These are phyloP conservation scores for Phellopilus nigrolimitatus DNA, from an alignment of 1,284 basidiomycete genomes.

Conservation along the genomic window DNA sequence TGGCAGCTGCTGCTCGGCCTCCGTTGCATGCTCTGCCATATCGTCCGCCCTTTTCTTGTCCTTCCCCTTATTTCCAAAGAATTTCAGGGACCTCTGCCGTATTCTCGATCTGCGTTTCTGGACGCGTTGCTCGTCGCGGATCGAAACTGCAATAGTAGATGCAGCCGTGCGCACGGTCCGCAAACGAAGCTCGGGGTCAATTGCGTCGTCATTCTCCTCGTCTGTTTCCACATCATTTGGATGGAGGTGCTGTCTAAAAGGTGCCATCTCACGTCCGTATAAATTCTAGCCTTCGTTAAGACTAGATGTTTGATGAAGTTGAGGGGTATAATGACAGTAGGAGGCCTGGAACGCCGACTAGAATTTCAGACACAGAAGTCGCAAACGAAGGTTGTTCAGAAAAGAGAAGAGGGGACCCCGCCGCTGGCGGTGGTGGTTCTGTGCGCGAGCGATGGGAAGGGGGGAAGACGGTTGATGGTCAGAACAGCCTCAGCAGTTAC, in stretches of 20 bases:
- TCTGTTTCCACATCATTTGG: constrained; percentile 42
- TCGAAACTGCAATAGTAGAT: constrained; percentile 83
- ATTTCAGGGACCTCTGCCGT: constrained; percentile 40
- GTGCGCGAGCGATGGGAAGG: neutral
- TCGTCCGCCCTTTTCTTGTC: constrained; percentile 44
- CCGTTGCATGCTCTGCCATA: constrained; percentile 24
- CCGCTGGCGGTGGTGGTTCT: neutral
- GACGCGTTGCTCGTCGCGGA: constrained; percentile 70
- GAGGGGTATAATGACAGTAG: neutral
- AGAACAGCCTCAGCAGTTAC: neutral
- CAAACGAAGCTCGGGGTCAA: constrained; percentile 82
- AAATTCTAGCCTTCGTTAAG: neutral
- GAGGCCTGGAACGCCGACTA: neutral
- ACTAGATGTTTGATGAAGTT: too few relatives aligned
- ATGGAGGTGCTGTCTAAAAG: constrained; percentile 24
- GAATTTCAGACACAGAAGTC: neutral
- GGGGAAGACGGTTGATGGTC: neutral
- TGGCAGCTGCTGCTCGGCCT: constrained; percentile 4
- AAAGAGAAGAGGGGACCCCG: neutral
- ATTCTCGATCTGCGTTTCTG: constrained; percentile 56
- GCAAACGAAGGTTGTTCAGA: neutral
- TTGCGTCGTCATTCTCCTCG: constrained; percentile 50
- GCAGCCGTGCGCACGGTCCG: constrained; percentile 86
- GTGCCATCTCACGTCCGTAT: neutral
- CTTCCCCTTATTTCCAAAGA: constrained; percentile 29